Conservation (phyloP, 352 stramenopile species). For the Chrysophaeum taylorii region DNA sequence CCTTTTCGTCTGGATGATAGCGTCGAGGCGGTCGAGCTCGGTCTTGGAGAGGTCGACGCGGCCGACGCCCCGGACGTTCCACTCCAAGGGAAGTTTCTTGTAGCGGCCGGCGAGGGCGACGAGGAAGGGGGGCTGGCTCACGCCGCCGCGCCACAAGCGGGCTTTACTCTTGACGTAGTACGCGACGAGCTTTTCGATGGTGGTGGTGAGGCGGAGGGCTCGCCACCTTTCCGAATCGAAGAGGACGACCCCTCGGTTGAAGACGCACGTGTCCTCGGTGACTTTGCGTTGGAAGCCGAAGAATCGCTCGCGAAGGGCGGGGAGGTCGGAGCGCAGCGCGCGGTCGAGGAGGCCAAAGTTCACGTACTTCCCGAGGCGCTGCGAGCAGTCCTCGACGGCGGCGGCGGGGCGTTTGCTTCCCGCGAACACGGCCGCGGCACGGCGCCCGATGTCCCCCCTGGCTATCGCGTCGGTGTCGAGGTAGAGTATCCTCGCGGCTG, state of each 20-base stretch:
- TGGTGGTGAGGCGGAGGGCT: neutral
- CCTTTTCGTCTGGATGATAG: no score
- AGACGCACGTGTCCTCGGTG: neutral
- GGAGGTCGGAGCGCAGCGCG: no score
- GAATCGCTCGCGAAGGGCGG: no score
- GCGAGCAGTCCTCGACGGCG: slow-evolving; percentile 5
- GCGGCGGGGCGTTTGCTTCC: neutral
- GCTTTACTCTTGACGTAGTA: neutral
- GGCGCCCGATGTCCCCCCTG: neutral
- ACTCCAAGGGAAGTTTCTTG: neutral
- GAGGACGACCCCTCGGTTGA: slow-evolving; percentile 9
- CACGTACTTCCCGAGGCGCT: neutral
- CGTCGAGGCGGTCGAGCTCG: neutral
- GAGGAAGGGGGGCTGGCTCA: neutral
- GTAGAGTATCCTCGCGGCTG: neutral
- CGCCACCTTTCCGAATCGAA: neutral
- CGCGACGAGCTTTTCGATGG: neutral
- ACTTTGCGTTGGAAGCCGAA: no score
- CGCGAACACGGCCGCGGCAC: neutral
- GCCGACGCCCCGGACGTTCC: slow-evolving; percentile 3
- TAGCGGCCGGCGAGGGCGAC: neutral
- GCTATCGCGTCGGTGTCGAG: neutral
- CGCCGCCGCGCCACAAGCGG: slow-evolving; percentile 1
- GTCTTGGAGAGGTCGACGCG: neutral
- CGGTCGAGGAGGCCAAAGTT: neutral